phyloP scores from a whole-genome alignment of 805 yeast genomes.

The Saccharomycopsis sp. region DNA sequence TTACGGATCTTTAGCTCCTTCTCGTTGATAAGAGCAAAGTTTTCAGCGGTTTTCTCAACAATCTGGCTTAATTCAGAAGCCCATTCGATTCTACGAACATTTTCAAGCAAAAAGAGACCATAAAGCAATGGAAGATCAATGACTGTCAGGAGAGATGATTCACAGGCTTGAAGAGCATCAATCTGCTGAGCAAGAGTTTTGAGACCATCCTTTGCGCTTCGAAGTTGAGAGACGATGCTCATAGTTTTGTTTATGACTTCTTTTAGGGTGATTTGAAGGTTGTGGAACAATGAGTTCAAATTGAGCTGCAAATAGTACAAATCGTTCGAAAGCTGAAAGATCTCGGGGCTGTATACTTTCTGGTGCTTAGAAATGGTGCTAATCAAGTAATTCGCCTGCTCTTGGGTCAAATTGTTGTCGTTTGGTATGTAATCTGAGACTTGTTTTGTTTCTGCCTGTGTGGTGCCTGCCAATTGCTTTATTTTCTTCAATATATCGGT shows the following conservation, averaged over 20 bases:
- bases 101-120: slow-evolving; percentile 62
- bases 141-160: slow-evolving; percentile 33
- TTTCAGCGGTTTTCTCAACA: slow-evolving; percentile 43
- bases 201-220: slow-evolving; percentile 23
- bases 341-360: slow-evolving; percentile 27
- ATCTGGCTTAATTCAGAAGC: slow-evolving; percentile 27
- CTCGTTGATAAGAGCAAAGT: slow-evolving; percentile 47
- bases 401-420: slow-evolving; percentile 20
- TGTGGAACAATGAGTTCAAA: slow-evolving; percentile 31
- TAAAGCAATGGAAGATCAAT: slow-evolving; percentile 66
- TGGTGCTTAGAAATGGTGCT: slow-evolving; percentile 25
- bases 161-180: slow-evolving; percentile 28
- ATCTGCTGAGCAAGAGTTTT: slow-evolving; percentile 21
- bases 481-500: slow-evolving; percentile 22
- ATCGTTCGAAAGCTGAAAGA: slow-evolving; percentile 30
- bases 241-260: slow-evolving; percentile 22
- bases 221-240: slow-evolving; percentile 5
- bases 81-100: slow-evolving; percentile 55
- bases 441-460: slow-evolving; percentile 24
- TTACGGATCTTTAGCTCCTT: slow-evolving; percentile 50
- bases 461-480: slow-evolving; percentile 20
- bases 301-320: slow-evolving; percentile 32
- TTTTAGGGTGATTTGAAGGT: slow-evolving; percentile 22
- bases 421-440: slow-evolving; percentile 19
- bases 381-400: slow-evolving; percentile 13